Percentiles rank a stretch among this genome's conserved stretches.
Evolutionary conservation across 2,329 filamentous ascomycete species (phyloP).

Genomic region (Xylariaceae sp.): DNA sequence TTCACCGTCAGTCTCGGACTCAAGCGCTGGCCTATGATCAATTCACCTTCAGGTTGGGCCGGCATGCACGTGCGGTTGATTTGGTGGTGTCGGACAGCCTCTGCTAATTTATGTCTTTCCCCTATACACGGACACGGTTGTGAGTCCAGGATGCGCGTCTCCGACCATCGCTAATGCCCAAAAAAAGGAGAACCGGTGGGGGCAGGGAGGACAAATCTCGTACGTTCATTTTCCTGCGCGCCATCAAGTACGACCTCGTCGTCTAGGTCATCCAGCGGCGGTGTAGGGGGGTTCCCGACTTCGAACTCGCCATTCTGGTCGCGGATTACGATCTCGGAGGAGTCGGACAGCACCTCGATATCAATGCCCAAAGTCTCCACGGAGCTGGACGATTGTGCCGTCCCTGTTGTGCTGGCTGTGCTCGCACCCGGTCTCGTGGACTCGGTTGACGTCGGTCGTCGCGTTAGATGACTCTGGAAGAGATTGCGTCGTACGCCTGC

Average conservation of each 20-base stretch:
- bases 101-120: slow-evolving; percentile 54
- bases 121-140: slow-evolving; percentile 34
- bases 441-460: slow-evolving; percentile 42
- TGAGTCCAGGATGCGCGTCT: slow-evolving; percentile 12
- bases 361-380: slow-evolving; percentile 47
- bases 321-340: slow-evolving; percentile 55
- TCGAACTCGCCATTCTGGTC: slow-evolving; percentile 59
- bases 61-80: slow-evolving; percentile 49
- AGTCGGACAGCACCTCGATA: slow-evolving; percentile 39
- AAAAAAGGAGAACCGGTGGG: background rate
- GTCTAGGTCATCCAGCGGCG: slow-evolving; percentile 48
- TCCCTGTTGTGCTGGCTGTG: background rate
- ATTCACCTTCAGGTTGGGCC: slow-evolving; percentile 59
- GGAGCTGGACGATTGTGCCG: slow-evolving; percentile 31
- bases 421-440: background rate
- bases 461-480: slow-evolving; percentile 54
- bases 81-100: slow-evolving; percentile 57
- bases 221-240: slow-evolving; percentile 51
- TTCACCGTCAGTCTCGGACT: slow-evolving; percentile 12
- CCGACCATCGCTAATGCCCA: background rate
- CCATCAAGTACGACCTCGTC: slow-evolving; percentile 54
- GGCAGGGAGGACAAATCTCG: slow-evolving; percentile 18
- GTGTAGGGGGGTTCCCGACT: slow-evolving; percentile 51
- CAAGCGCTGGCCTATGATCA: background rate
- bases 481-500: slow-evolving; percentile 48